Evolutionary conservation across 106 monocot genomes (phyloP), one percentile per base, ranked within the genome.

Genomic region (Allium cepa): DNA sequence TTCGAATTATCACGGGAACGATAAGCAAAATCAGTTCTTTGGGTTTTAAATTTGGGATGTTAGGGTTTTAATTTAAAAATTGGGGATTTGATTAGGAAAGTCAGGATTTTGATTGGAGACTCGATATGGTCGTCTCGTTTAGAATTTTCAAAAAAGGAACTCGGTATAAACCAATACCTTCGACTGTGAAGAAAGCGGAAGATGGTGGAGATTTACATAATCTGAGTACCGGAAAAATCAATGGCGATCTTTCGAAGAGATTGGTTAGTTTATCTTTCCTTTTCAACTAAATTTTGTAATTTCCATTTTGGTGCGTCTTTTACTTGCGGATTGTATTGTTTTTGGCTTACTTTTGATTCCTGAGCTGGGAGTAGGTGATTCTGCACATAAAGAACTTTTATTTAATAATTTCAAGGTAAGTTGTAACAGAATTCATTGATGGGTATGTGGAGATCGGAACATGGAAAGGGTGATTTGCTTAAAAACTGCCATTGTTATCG

Each of bases 121-220:
- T 15, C 7, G 68, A 45, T 9, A 69, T 69, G 68, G 68, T 53
- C 28, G 17, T 69, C 68, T 69, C 68, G 68, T 69, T 69, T 56
- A 69, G 56, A 26, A n/a, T 69, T 45, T 13, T 56, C 46, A 69
- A 69, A 56, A 69, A 56, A 46, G 68, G 68, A 56, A 11, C 68
- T 69, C 68, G 68, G 55, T 69, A 56, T 45, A 26, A 57, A 56
- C 52, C 53, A 27, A 69, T 45, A 56, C 8, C 14, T 8, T 56
- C 12, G 36, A 15, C 36, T 46, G 68, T 11, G 9, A 45, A 62
- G 26, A 15, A 55, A 10, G 55, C 47, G 26, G 56, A 56, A 5
- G 36, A 56, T 16, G 50, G 26, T 4, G 68, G 3, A 46, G 56
- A 45, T 16, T 53, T 53, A 27, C 12, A 13, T 27, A 26, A 18